Evolutionary conservation across 306 rosid genomes (phyloP).

Genomic region (Corylus avellana): DNA sequence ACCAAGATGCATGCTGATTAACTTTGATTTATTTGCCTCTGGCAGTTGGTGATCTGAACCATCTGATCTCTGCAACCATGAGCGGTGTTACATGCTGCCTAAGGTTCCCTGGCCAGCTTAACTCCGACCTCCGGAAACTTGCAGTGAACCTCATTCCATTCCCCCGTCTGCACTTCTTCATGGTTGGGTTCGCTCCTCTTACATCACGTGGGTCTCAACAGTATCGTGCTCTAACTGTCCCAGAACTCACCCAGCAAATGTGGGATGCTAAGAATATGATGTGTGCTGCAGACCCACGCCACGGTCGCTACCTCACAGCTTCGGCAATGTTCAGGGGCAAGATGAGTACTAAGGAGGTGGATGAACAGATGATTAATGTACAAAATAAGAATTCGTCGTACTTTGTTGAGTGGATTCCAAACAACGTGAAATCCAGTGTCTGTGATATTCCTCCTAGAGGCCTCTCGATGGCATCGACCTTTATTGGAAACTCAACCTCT

Average conservation of each 20-base stretch:
- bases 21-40: background rate
- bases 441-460: constrained; percentile 12
- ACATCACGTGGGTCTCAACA: constrained; percentile 14
- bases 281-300: constrained; percentile 1
- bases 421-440: constrained; percentile 11
- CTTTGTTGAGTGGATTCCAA: constrained; percentile 10
- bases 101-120: constrained; percentile 11
- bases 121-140: constrained; percentile 11
- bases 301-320: constrained; percentile 9
- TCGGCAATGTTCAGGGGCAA: constrained; percentile 15
- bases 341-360: constrained; percentile 13
- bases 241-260: constrained; percentile 18
- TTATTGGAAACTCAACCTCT: constrained; percentile 10
- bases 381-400: constrained; percentile 9
- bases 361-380: constrained; percentile 13
- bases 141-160: constrained; percentile 11
- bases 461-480: background rate
- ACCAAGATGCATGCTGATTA: background rate
- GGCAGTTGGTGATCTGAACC: constrained; percentile 17
- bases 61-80: constrained; percentile 16
- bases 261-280: constrained; percentile 11
- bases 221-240: constrained; percentile 11
- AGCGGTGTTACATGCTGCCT: constrained; percentile 14
- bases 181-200: constrained; percentile 17
- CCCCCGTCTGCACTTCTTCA: constrained; percentile 11